Base-by-base conservation (phyloP, 768 basidiomycete genomes). In the Phanerochaete sordida region DNA sequence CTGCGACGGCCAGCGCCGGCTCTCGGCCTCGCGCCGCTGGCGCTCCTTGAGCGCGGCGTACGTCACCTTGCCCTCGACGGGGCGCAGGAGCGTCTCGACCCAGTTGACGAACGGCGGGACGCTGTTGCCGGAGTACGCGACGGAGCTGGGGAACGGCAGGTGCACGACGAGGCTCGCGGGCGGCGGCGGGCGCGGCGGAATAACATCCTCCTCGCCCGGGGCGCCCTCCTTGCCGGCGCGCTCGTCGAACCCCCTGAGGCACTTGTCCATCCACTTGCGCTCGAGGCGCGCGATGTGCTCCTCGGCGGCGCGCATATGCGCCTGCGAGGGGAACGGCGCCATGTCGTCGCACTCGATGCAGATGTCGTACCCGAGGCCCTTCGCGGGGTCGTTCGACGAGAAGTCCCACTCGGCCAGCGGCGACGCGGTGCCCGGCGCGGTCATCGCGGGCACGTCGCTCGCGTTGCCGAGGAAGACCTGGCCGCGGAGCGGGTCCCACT, bases 261-360 rank as follows among this genome's bases (percentile, higher is more conserved):
- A 70, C 68, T 79, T 65, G 58, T 85, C 81, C 2, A 71, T 74
- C 90, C 91, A 93, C 70, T 82, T 76, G 53, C 75, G 75, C 63
- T 93, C 91, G 68, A 93, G 72, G 72, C 77, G 78, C 30, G 72
- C 73, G 11, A 94, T 68, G 65, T 92, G 89, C 60, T 92, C 90
- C 70, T 93, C 90, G 8, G 87, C 89, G 2, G 84, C 85, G 53
- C 84, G 79, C 37, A 93, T 72, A 66, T 90, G 87, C 35, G 82
- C 77, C 0, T 78, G 59, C n/a, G 79, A 78, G 0, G 93, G 90
- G 71, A 90, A 88, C 15, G 86, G 85, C 1, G 91, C 90, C 33
- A 84, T 76, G 64, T 95, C 91, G 67, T 91, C 88, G 68, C 91
- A 92, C 74, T 96, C 93, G 62, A 96, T 83, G 70, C 92, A 95